A percentile compares a stretch with the other conserved stretches of the same genome.
Conservation (phyloP, 306 rosid genomes). For the Castanospermum australe region DNA sequence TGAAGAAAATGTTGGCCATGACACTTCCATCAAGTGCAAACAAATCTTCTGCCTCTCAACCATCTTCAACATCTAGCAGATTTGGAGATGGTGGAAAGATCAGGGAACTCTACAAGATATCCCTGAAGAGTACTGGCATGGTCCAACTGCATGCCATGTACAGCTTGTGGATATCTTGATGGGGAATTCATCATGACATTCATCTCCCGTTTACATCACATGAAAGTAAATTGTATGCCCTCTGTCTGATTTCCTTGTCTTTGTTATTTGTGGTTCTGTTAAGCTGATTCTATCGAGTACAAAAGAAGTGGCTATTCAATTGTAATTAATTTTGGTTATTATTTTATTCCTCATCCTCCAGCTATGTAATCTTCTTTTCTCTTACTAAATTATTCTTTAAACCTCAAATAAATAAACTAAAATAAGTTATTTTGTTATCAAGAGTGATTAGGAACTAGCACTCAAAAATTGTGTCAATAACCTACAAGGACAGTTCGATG, state of each 20-base stretch:
- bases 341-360: neutral
- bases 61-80: slow-evolving; percentile 43
- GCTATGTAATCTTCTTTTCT: neutral
- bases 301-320: neutral
- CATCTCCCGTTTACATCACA: neutral
- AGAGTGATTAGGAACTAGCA: neutral
- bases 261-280: neutral
- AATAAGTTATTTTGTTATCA: neutral
- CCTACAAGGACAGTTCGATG: too few species aligned
- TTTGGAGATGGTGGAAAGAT: slow-evolving; percentile 69
- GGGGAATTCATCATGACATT: neutral
- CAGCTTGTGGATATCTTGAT: slow-evolving; percentile 62
- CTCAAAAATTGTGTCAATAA: neutral
- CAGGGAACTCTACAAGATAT: slow-evolving; percentile 79
- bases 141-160: slow-evolving; percentile 63
- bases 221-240: neutral
- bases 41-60: slow-evolving; percentile 45
- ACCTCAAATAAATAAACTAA: neutral
- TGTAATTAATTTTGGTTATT: neutral
- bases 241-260: neutral
- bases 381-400: neutral
- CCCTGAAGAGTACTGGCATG: slow-evolving; percentile 62
- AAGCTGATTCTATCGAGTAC: neutral
- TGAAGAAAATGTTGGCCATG: slow-evolving; percentile 77
- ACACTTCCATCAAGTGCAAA: slow-evolving; percentile 50